These are phyloP conservation scores for Stentor coeruleus DNA, from an alignment of 73 alveolate species.

Conservation along the genomic window DNA sequence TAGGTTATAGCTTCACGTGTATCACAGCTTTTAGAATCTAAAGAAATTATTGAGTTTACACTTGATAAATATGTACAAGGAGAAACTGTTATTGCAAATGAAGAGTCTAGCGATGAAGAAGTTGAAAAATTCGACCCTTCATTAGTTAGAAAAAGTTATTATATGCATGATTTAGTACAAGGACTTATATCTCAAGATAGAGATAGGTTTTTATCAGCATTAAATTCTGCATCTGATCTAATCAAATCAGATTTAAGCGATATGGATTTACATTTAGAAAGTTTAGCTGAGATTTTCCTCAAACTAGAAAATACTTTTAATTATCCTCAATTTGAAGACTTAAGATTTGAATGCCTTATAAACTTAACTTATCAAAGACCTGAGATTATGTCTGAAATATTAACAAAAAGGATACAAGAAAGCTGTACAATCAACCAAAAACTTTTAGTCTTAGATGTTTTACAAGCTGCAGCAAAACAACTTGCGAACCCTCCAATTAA, in stretches of 20 bases:
- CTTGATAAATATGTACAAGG: neutral
- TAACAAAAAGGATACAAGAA: neutral
- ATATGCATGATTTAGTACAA: neutral
- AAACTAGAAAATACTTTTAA: neutral
- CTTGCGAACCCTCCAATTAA: neutral
- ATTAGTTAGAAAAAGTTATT: neutral
- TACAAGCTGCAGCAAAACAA: neutral
- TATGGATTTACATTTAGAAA: neutral
- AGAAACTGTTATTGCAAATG: neutral
- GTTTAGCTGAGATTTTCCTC: neutral
- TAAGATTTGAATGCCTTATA: neutral
- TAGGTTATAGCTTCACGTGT: constrained; percentile 7
- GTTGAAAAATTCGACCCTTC: neutral
- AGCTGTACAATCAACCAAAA: neutral
- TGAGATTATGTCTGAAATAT: neutral
- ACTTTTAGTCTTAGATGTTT: neutral
- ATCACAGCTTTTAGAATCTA: neutral
- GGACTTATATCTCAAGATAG: neutral
- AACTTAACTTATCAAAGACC: neutral
- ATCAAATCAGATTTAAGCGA: neutral
- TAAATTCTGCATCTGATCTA: neutral
- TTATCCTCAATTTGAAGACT: neutral
- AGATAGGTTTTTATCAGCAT: neutral
- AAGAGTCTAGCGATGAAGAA: neutral
- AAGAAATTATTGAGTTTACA: neutral